Base-by-base conservation (phyloP, 2,329 filamentous ascomycete species). In the Nothophoma quercina region DNA sequence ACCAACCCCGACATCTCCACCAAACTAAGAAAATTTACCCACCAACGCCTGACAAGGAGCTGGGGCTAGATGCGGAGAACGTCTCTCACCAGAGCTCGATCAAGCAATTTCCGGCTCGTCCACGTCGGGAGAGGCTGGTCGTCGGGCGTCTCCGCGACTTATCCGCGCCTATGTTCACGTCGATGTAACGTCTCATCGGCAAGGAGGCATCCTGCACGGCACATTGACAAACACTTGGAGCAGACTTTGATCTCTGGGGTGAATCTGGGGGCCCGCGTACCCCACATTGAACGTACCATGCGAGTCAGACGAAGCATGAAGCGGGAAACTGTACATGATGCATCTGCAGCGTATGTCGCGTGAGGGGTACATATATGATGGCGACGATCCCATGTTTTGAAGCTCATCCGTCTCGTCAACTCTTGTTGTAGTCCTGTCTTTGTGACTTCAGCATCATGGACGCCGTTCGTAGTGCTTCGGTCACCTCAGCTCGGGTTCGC, bases 401-500 rank as follows among this genome's bases (percentile, higher is more conserved):
- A 32, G 15, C 28, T 49, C 39, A 49, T 48, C 28, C 21, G 51
- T 42, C 22, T 30, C 18, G 25, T 49, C 22, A 32, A 19, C 13
- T 22, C n/a, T 22, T 25, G 25, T 34, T 41, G 33, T 12, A 40
- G 16, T 38, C 34, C n/a, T 8, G 43, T 13, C 28, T 32, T 8
- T 22, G 19, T 21, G 43, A 34, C 50, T 12, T 29, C 16, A 41
- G 40, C 45, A 62, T 29, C 39, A 68, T 68, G 65, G 63, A 64
- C 33, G 35, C 60, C 22, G 56, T 55, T 39, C 62, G 63, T 30
- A 68, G 56, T 35, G 60, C 65, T 25, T 68, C 65, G 12, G 59
- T 67, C 35, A 62, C 62, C 8, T 66, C 63, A 16, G 63, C 64
- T 38, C 52, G 64, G 36, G 41, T 60, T 21, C 63, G 65, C 28